phyloP scores from a whole-genome alignment of 495 filamentous ascomycete species.

The Pyronema omphalodes region DNA sequence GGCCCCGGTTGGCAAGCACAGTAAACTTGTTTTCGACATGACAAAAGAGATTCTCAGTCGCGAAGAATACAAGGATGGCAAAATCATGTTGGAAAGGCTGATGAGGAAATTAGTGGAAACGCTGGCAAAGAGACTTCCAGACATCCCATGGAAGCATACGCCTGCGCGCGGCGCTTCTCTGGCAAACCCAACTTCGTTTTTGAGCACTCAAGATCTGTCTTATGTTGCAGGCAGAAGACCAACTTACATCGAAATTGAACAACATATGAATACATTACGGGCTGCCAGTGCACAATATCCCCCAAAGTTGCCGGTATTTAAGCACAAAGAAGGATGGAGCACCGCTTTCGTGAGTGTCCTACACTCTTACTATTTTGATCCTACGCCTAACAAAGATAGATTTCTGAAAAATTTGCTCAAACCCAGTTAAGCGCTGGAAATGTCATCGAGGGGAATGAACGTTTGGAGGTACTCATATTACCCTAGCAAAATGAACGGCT shows the following conservation, averaged over 20 bases:
- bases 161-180: neutral
- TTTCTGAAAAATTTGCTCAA: neutral
- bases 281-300: neutral
- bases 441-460: slow-evolving; percentile 3
- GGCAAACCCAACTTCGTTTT: neutral
- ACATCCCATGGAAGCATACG: neutral
- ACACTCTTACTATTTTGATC: neutral
- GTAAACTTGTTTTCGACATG: neutral
- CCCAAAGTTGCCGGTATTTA: slow-evolving; percentile 1
- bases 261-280: neutral
- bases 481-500: neutral
- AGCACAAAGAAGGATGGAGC: neutral
- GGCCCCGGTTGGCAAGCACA: neutral
- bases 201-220: neutral
- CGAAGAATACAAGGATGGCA: neutral
- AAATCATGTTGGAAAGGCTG: neutral
- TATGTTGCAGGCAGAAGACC: neutral
- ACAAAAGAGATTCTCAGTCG: neutral
- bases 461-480: neutral
- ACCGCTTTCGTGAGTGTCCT: neutral
- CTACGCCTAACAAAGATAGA: neutral
- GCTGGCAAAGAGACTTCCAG: neutral
- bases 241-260: neutral
- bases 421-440: neutral
- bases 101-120: neutral